Percentiles rank a stretch among this genome's conserved stretches.
These are phyloP conservation scores for Rosa chinensis DNA, from an alignment of 306 rosid species.

Conservation along the genomic window DNA sequence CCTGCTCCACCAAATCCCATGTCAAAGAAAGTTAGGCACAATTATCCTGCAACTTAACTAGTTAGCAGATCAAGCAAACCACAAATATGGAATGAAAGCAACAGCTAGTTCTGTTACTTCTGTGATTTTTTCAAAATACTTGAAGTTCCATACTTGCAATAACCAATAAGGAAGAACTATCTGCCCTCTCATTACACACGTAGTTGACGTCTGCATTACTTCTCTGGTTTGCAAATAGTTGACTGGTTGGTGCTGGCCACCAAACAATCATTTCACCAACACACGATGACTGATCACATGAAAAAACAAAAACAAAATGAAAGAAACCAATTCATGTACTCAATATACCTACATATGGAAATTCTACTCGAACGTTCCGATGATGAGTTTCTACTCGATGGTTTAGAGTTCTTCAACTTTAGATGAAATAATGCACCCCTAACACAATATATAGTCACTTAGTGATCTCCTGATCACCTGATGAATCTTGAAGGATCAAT, in stretches of 20 bases:
- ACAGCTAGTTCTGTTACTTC: not conserved
- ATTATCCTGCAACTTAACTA: not conserved
- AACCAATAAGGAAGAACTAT: not conserved
- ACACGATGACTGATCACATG: not conserved
- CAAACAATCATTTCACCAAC: not conserved
- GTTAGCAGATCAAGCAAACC: slow-evolving; percentile 1
- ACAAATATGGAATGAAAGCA: not conserved
- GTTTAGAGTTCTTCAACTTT: too few species aligned
- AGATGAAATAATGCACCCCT: not conserved
- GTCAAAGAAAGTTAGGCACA: slow-evolving; percentile 2
- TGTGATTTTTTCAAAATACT: not conserved
- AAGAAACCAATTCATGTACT: too few species aligned
- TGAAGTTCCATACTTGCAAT: not conserved
- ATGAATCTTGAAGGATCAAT: not conserved
- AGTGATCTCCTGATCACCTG: not conserved
- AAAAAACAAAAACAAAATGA: too few species aligned
- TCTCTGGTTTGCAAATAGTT: not conserved
- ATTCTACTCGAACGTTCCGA: not conserved
- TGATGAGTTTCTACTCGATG: too few species aligned
- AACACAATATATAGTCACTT: not conserved
- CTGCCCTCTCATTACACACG: not conserved
- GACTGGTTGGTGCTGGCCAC: not conserved
- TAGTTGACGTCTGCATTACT: not conserved
- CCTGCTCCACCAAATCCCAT: not conserved
- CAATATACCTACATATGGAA: not conserved